A percentile compares a stretch with the other conserved stretches of the same genome.
These are phyloP conservation scores for Clarireedia hainanense DNA, from an alignment of 2,329 filamentous ascomycete genomes.

Conservation along the genomic window DNA sequence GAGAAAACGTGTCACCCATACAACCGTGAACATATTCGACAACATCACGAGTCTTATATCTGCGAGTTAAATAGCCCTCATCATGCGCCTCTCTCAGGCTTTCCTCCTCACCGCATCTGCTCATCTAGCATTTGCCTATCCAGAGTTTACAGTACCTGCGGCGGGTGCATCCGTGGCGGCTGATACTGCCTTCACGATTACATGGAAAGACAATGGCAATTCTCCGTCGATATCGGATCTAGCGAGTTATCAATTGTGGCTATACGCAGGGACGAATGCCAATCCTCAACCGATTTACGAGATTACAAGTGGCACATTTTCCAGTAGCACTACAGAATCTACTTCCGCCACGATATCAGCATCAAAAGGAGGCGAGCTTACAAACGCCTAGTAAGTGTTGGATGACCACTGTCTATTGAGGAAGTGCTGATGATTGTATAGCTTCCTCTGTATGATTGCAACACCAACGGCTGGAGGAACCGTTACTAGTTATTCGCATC, in stretches of 20 bases:
- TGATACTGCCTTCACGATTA: conserved; percentile 42
- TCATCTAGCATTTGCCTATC: conserved; percentile 24
- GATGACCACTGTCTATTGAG: not conserved
- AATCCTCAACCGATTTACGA: conserved; percentile 18
- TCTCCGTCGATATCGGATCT: conserved; percentile 43
- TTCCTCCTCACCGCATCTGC: conserved; percentile 16
- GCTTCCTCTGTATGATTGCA: conserved; percentile 53
- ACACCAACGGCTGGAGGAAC: conserved; percentile 45
- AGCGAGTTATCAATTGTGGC: conserved; percentile 46
- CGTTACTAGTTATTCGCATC: conserved; percentile 50
- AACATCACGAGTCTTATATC: not conserved
- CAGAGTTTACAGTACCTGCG: conserved; percentile 43
- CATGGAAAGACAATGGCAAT: conserved; percentile 48
- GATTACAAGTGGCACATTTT: not conserved
- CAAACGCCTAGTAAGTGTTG: conserved; percentile 29
- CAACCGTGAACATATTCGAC: not conserved
- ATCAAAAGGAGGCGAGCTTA: conserved; percentile 19
- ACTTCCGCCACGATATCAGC: conserved; percentile 23
- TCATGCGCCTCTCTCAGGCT: conserved; percentile 19
- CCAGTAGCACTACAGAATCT: not conserved
- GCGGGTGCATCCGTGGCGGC: conserved; percentile 42
- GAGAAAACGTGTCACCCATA: not conserved
- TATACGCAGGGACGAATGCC: conserved; percentile 53
- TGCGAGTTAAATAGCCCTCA: not conserved
- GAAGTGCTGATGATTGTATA: conserved; percentile 24